Evolutionary conservation across 2,329 filamentous ascomycete genomes (phyloP).

Genomic region (Elsinoe fawcettii): DNA sequence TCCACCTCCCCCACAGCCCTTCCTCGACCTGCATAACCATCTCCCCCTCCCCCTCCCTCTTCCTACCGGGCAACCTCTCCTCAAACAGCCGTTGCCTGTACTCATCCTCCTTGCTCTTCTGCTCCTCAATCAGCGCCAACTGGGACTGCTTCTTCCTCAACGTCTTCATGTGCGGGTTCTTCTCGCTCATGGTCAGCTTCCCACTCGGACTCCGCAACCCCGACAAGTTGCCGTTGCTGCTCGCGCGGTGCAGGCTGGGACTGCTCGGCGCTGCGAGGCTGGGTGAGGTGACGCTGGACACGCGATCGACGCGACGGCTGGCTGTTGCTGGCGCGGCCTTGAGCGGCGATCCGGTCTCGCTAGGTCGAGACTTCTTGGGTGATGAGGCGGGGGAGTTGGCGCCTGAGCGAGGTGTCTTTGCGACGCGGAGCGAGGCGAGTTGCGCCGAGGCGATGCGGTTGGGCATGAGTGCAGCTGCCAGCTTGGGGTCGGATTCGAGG

Average conservation of each 20-base stretch:
- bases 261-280: background rate
- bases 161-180: constrained; percentile 77
- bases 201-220: constrained; percentile 32
- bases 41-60: constrained; percentile 36
- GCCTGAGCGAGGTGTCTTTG: constrained; percentile 12
- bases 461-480: constrained; percentile 43
- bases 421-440: constrained; percentile 27
- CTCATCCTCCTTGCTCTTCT: constrained; percentile 34
- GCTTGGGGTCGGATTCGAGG: constrained; percentile 61
- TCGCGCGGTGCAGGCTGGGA: background rate
- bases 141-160: constrained; percentile 43
- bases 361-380: constrained; percentile 14
- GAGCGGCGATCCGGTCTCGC: background rate
- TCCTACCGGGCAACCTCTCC: constrained; percentile 50
- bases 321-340: background rate
- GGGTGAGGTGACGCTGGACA: background rate
- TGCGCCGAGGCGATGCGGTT: constrained; percentile 29
- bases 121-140: constrained; percentile 16
- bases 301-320: constrained; percentile 2
- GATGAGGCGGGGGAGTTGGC: constrained; percentile 17
- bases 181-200: constrained; percentile 70
- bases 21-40: constrained; percentile 84
- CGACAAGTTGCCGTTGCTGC: constrained; percentile 40
- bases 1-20: constrained; percentile 85
- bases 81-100: constrained; percentile 37